Base-by-base conservation (phyloP, 83 land plant genomes). In the Thuja plicata region DNA sequence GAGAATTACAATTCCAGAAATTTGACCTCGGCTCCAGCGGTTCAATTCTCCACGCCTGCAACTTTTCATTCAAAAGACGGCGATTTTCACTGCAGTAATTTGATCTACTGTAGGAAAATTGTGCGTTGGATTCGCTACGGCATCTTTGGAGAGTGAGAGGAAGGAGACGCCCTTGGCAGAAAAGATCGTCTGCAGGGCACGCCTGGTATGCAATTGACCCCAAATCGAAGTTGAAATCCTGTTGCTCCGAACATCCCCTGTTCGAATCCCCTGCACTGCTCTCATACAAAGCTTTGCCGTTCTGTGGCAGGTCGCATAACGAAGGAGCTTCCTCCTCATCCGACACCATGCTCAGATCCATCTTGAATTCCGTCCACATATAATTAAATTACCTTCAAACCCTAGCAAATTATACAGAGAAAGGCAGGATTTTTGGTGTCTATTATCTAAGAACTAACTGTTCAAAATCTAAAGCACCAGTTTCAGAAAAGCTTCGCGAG, bases 211-310 rank as follows among this genome's bases (percentile, higher is more conserved):
- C 38, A 16, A 34, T 74, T 35, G 87, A 52, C 13, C 85, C 15
- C 16, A 48, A 83, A 46, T 37, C 45, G 24, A 86, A 86, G 57
- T 57, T 57, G 71, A 86, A 86, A 86, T 57, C 87, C 27, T 86
- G 71, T 9, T 15, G 87, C 1, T 54, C 43, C 3, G 11, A 54
- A 34, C 71, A 9, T 57, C 71, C 87, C 19, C n/a, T 19, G 85
- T 46, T 82, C 52, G 52, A 41, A 82, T 82, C 52, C 48, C 52
- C 50, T 4, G n/a, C 15, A 0, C 71, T 4, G 7, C 24, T 7
- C 24, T 83, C 55, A 6, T n/a, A 17, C 16, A 5, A 24, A 24
- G 21, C 84, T 27, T 21, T 5, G 10, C 11, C n/a, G 35, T 45
- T 86, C 71, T 24, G 71, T 1, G n/a, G 43, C n/a, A 86, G 45